Evolutionary conservation across 2,329 filamentous ascomycete species (phyloP).

Genomic region (Penicillium italicum): DNA sequence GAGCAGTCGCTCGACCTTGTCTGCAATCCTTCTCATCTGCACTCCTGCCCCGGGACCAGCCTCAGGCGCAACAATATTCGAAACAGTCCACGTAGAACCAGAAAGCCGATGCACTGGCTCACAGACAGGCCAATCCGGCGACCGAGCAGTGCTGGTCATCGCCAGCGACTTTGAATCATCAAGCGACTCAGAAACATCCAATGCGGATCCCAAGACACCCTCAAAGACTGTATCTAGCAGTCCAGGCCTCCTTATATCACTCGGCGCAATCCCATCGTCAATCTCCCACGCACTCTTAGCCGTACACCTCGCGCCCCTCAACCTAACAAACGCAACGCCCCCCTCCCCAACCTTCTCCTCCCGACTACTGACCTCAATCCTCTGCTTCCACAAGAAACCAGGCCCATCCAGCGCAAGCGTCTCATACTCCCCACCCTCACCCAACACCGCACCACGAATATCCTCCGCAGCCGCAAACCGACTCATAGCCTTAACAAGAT

Average conservation of each 20-base stretch:
- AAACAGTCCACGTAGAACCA: constrained; percentile 33
- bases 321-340: constrained; percentile 69
- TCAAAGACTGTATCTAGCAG: constrained; percentile 64
- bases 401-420: constrained; percentile 85
- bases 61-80: constrained; percentile 39
- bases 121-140: constrained; percentile 7
- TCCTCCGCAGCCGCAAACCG: constrained; percentile 58
- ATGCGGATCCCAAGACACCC: constrained; percentile 31
- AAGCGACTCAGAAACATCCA: background rate
- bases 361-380: constrained; percentile 60
- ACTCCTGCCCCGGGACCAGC: constrained; percentile 38
- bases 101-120: constrained; percentile 22
- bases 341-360: constrained; percentile 64
- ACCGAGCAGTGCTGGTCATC: background rate
- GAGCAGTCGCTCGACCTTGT: constrained; percentile 19
- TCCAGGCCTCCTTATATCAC: constrained; percentile 51
- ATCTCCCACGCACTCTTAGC: constrained; percentile 34
- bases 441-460: constrained; percentile 68
- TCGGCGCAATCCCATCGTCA: constrained; percentile 22
- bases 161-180: background rate
- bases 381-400: constrained; percentile 64
- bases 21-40: constrained; percentile 39
- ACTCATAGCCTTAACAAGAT: constrained; percentile 48
- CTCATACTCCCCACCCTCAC: constrained; percentile 95
- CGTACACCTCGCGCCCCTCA: constrained; percentile 57